These are phyloP conservation scores for Chaetomium strumarium DNA, from an alignment of 2,329 filamentous ascomycete species.

Conservation along the genomic window DNA sequence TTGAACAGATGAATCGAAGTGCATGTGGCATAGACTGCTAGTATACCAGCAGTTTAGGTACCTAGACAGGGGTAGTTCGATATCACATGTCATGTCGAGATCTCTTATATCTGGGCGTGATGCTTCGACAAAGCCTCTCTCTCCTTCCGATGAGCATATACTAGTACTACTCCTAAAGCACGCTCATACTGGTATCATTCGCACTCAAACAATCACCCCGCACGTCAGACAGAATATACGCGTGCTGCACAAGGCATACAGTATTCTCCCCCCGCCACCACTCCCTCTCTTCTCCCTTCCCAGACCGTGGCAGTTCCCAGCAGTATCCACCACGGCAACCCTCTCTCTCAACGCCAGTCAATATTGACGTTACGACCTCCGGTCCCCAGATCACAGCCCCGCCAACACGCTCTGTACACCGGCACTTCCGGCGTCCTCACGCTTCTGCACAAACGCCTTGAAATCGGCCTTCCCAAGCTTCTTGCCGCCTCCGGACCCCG, in stretches of 20 bases:
- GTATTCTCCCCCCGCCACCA: too few relatives aligned
- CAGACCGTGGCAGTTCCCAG: not conserved
- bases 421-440: conserved; percentile 75
- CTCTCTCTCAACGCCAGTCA: not conserved
- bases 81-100: too few relatives aligned
- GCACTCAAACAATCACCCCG: not conserved
- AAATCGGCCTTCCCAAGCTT: conserved; percentile 64
- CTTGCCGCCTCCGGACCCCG: conserved; percentile 35
- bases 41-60: too few relatives aligned
- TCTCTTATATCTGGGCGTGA: too few relatives aligned
- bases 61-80: too few relatives aligned
- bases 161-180: not conserved
- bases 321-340: too few relatives aligned
- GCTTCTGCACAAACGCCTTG: conserved; percentile 74
- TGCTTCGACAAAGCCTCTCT: not conserved
- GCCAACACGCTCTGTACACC: conserved; percentile 80
- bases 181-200: not conserved
- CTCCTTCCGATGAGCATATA: not conserved
- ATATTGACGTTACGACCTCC: not conserved
- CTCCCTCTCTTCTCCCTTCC: not conserved
- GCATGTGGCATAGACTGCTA: too few relatives aligned
- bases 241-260: not conserved
- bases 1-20: too few relatives aligned
- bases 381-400: conserved; percentile 40
- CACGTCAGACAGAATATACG: not conserved